phyloP scores from a whole-genome alignment of 2,329 filamentous ascomycete species.

The Amesomyces nigricolor region DNA sequence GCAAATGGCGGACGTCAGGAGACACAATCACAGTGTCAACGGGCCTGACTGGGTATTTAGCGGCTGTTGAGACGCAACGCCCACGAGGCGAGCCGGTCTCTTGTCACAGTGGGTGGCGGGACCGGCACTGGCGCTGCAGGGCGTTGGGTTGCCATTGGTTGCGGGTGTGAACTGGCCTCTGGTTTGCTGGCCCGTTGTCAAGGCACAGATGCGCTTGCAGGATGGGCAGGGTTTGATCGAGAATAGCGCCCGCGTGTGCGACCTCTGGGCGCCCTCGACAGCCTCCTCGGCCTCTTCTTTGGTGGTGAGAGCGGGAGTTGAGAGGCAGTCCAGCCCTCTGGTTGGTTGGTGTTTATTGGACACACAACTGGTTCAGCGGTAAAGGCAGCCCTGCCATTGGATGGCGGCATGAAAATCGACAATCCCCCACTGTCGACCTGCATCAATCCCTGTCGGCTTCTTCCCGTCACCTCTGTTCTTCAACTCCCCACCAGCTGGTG shows the following conservation, averaged over 20 bases:
- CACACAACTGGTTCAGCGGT: constrained; percentile 30
- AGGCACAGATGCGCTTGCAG: constrained; percentile 37
- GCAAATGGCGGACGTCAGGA: constrained; percentile 31
- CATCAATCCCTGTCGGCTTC: constrained; percentile 16
- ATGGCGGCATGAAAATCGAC: constrained; percentile 11
- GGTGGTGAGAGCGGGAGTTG: constrained; percentile 27
- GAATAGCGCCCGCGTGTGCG: constrained; percentile 33
- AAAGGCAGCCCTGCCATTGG: constrained; percentile 30
- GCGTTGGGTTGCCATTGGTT: constrained; percentile 30
- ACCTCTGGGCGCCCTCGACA: constrained; percentile 22
- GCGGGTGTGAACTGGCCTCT: constrained; percentile 36
- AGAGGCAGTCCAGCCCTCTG: constrained; percentile 28
- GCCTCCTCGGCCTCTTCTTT: constrained; percentile 9
- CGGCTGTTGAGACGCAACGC: constrained; percentile 43
- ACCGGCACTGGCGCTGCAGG: constrained; percentile 30
- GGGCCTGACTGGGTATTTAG: constrained; percentile 46
- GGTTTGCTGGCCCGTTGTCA: constrained; percentile 35
- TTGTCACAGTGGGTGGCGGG: constrained; percentile 17
- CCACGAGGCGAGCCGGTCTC: constrained; percentile 8
- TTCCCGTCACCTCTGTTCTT: not conserved
- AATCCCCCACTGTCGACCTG: constrained; percentile 22
- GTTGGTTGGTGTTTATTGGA: constrained; percentile 37
- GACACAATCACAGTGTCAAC: constrained; percentile 14
- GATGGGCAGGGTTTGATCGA: constrained; percentile 27
- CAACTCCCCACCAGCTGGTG: not conserved